Percentiles rank a stretch among this genome's conserved stretches.
These are phyloP conservation scores for Thozetella sp. DNA, from an alignment of 495 filamentous ascomycete species.

Conservation along the genomic window DNA sequence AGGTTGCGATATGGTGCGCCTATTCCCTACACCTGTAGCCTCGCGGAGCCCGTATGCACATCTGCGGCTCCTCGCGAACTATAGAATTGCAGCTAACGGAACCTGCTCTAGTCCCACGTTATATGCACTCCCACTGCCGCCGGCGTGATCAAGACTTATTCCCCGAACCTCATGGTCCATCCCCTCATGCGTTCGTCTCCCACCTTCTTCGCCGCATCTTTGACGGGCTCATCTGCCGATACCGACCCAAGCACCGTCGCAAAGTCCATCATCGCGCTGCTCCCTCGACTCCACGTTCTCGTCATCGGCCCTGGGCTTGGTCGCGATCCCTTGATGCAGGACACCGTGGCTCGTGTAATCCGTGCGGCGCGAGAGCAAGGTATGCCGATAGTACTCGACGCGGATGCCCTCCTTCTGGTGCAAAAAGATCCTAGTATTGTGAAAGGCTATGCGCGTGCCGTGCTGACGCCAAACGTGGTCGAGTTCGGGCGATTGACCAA, in stretches of 20 bases:
- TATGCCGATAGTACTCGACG: conserved; percentile 88
- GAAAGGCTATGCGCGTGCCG: conserved; percentile 78
- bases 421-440: conserved; percentile 76
- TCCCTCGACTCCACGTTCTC: conserved; percentile 84
- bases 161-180: conserved; percentile 98
- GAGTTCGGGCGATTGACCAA: conserved; percentile 85
- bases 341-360: conserved; percentile 80
- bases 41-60: not conserved
- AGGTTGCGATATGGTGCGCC: conserved; percentile 78
- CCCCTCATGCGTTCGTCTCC: conserved; percentile 83
- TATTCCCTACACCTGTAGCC: not conserved
- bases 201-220: conserved; percentile 32
- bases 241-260: conserved; percentile 60
- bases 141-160: conserved; percentile 94
- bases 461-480: conserved; percentile 92
- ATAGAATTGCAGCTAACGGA: not conserved
- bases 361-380: conserved; percentile 70
- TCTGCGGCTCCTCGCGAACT: conserved; percentile 7
- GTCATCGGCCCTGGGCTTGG: conserved; percentile 94
- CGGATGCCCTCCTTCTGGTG: conserved; percentile 82
- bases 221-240: conserved; percentile 42
- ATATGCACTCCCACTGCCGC: conserved; percentile 91
- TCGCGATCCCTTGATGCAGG: conserved; percentile 85
- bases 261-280: conserved; percentile 73
- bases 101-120: conserved; percentile 74